A percentile compares a stretch with the other conserved stretches of the same genome.
phyloP scores from a whole-genome alignment of 495 filamentous ascomycete species.

The Talaromyces stipitatus region DNA sequence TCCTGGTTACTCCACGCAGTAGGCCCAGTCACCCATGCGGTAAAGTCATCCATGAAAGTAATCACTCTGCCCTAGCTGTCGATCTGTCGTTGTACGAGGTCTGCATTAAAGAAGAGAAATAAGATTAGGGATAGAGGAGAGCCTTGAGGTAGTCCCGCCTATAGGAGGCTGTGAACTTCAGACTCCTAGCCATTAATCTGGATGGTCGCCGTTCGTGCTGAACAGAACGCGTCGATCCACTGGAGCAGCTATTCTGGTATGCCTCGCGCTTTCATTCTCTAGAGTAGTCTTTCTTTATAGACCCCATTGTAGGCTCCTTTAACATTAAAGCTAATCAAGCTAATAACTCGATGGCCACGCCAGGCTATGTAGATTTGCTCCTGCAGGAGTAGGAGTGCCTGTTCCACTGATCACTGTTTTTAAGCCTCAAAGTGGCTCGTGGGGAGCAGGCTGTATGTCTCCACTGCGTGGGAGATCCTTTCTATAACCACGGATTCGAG shows the following conservation, averaged over 20 bases:
- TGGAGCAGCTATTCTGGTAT: slow-evolving; percentile 19
- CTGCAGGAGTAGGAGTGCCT: slow-evolving; percentile 18
- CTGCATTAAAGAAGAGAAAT: no score
- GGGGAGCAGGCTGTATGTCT: slow-evolving; percentile 13
- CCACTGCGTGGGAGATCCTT: slow-evolving; percentile 18
- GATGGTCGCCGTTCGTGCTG: slow-evolving; percentile 9
- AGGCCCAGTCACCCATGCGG: no score
- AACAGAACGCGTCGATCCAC: slow-evolving; percentile 27
- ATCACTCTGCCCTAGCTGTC: no score
- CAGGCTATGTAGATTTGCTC: slow-evolving; percentile 23
- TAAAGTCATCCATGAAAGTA: no score
- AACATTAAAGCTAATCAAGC: slow-evolving; percentile 32
- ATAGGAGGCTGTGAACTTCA: not conserved
- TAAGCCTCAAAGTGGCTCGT: slow-evolving; percentile 2
- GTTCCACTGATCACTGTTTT: slow-evolving; percentile 7
- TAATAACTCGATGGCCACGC: slow-evolving; percentile 10
- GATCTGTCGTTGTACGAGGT: no score
- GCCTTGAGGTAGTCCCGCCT: not conserved
- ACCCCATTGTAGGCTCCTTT: slow-evolving; percentile 37
- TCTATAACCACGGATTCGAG: slow-evolving; percentile 20
- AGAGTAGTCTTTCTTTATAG: slow-evolving; percentile 21
- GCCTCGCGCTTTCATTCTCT: slow-evolving; percentile 22
- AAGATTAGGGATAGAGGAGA: no score
- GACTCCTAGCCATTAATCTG: not conserved
- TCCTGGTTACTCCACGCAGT: no score